Evolutionary conservation across 2,329 filamentous ascomycete species (phyloP).

Genomic region (Botryotinia narcissicola): DNA sequence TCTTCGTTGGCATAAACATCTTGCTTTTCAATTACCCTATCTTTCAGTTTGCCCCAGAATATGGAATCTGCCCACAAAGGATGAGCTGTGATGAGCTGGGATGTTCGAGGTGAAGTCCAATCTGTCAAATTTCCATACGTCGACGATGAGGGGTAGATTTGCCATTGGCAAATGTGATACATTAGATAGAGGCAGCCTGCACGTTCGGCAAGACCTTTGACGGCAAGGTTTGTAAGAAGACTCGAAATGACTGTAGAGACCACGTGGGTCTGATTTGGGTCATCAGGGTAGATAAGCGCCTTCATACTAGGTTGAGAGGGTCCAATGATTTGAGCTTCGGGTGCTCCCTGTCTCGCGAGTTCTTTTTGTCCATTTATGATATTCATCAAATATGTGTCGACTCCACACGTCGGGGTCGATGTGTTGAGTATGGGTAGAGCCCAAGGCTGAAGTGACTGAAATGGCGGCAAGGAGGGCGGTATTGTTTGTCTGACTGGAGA

Average conservation of each 20-base stretch:
- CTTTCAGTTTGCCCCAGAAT: constrained; percentile 40
- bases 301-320: constrained; percentile 40
- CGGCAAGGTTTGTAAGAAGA: constrained; percentile 25
- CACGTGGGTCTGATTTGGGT: constrained; percentile 33
- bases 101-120: constrained; percentile 28
- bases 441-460: constrained; percentile 29
- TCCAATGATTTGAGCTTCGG: constrained; percentile 37
- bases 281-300: constrained; percentile 38
- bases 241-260: constrained; percentile 36
- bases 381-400: constrained; percentile 40
- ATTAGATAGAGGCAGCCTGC: constrained; percentile 27
- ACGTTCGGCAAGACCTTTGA: constrained; percentile 27
- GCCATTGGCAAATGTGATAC: constrained; percentile 32
- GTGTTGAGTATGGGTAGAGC: constrained; percentile 39
- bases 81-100: constrained; percentile 38
- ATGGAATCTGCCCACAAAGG: constrained; percentile 39
- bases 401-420: constrained; percentile 36
- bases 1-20: constrained; percentile 42
- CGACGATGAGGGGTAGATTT: constrained; percentile 27
- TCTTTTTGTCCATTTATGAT: constrained; percentile 42
- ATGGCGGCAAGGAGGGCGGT: not conserved
- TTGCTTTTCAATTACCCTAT: constrained; percentile 40
- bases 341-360: constrained; percentile 35
- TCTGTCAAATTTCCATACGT: constrained; percentile 31
- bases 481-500: not conserved